Base-by-base conservation (phyloP, 768 basidiomycete species). In the Xerocomellus chrysenteron region DNA sequence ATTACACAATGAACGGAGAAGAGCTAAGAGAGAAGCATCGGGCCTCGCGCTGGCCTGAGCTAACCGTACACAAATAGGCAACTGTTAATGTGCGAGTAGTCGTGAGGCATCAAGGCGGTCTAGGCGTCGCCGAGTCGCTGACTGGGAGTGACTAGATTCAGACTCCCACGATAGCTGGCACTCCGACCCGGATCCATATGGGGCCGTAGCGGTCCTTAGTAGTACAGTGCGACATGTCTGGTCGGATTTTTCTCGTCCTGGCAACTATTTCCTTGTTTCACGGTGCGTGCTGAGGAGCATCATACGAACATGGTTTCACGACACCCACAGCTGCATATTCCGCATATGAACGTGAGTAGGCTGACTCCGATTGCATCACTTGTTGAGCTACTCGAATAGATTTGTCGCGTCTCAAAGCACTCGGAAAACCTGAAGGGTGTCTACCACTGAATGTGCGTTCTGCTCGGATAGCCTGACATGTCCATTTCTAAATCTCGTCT, bases 351-450 rank as follows among this genome's bases (percentile, higher is more conserved):
- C 83, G 90, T 86, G 52, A 67, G 87, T 32, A 11, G 32, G 32
- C 76, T 30, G 21, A 33, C 11, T 12, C 40, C 24, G 12, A 32
- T 44, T 65, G 81, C 74, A 55, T 19, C 7, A 16, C 7, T 33
- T 2, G 55, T 44, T 50, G n/a, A 53, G 51, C 45, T 42, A 54
- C 24, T 50, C 47, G 33, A 52, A 21, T 55, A 93, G 91, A 93
- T 68, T 72, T 90, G 48, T 88, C 90, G 13, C 83, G 83, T 59
- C 67, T 90, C 61, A 93, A 92, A 65, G 87, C 88, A 16, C 78
- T 91, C 41, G 89, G 86, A 55, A 73, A 81, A 51, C 88, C 86
- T 30, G 87, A 90, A 67, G 84, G 82, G 13, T 71, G 78, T 14
- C 72, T 92, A 13, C 90, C 91, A 14, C 64, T 73, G 47, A 84